A percentile compares a stretch with the other conserved stretches of the same genome.
These are phyloP conservation scores for Aphanomyces astaci DNA, from an alignment of 352 stramenopile genomes.

Conservation along the genomic window DNA sequence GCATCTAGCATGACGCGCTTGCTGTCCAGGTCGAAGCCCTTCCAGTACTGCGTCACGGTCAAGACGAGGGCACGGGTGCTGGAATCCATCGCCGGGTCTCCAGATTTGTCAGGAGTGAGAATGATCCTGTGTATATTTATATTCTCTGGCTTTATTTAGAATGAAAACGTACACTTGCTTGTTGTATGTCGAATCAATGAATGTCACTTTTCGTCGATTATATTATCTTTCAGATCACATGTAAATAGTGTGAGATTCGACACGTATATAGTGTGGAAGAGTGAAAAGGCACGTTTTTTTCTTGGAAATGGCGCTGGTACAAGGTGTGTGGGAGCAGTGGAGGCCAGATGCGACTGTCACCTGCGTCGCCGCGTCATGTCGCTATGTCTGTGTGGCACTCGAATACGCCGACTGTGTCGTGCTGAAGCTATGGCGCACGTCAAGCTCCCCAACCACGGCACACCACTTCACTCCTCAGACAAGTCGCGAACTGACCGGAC, in stretches of 20 bases:
- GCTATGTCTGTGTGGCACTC: slow-evolving; percentile 7
- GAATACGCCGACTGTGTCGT: slow-evolving; percentile 20
- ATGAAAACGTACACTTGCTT: no score
- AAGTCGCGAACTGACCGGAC: neutral
- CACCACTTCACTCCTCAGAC: neutral
- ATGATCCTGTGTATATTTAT: no score
- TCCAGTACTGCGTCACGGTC: slow-evolving; percentile 76
- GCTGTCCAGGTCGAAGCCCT: slow-evolving; percentile 80
- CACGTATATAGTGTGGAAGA: neutral
- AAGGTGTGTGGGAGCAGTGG: neutral
- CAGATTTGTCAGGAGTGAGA: no score
- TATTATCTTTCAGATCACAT: no score
- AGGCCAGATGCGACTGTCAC: slow-evolving; percentile 1
- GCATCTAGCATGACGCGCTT: slow-evolving; percentile 72
- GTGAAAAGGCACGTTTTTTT: slow-evolving; percentile 9
- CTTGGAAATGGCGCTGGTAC: neutral
- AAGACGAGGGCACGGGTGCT: slow-evolving; percentile 8
- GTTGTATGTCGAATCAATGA: no score
- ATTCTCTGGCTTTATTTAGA: no score
- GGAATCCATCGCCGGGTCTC: neutral
- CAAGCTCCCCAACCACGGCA: neutral
- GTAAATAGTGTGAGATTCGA: no score
- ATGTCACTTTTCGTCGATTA: no score
- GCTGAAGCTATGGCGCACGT: slow-evolving; percentile 5
- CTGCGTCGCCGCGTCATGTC: neutral